Conservation (phyloP, 768 basidiomycete species). For the Lenzites betulinus region DNA sequence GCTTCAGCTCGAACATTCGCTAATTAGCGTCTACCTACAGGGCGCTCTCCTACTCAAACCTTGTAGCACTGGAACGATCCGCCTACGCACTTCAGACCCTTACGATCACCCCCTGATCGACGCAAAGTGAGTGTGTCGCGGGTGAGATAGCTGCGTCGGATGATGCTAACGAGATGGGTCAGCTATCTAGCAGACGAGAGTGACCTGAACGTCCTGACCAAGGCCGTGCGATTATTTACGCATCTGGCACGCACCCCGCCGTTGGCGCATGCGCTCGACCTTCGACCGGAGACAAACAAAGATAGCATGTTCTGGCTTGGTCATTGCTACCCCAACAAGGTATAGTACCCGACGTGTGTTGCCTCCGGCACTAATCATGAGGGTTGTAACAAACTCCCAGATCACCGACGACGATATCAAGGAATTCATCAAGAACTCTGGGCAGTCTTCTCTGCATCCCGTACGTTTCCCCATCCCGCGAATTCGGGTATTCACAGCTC, state of each 20-base stretch:
- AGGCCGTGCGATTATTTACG: constrained; percentile 7
- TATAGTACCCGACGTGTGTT: neutral
- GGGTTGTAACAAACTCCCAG: neutral
- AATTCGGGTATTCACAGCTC: neutral
- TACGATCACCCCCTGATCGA: constrained; percentile 32
- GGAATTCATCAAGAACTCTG: constrained; percentile 2
- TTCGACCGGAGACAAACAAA: neutral
- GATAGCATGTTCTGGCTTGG: constrained; percentile 20
- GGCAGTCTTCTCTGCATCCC: constrained; percentile 22
- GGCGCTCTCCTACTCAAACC: constrained; percentile 13
- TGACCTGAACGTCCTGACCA: constrained; percentile 15
- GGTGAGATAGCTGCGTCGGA: neutral
- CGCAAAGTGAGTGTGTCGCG: constrained; percentile 23
- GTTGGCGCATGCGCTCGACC: constrained; percentile 10
- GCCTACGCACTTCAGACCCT: constrained; percentile 21
- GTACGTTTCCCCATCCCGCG: constrained; percentile 8
- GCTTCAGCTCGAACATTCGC: too few species aligned
- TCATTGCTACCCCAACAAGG: constrained; percentile 17
- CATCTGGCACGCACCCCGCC: constrained; percentile 13
- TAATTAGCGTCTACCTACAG: neutral
- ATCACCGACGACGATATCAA: constrained; percentile 14
- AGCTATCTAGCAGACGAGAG: constrained; percentile 22
- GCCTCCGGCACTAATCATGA: neutral
- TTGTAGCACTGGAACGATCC: constrained; percentile 21
- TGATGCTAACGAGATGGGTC: too few species aligned